Base-by-base conservation (phyloP, 2,329 filamentous ascomycete genomes). In the Aspergillus ruber region DNA sequence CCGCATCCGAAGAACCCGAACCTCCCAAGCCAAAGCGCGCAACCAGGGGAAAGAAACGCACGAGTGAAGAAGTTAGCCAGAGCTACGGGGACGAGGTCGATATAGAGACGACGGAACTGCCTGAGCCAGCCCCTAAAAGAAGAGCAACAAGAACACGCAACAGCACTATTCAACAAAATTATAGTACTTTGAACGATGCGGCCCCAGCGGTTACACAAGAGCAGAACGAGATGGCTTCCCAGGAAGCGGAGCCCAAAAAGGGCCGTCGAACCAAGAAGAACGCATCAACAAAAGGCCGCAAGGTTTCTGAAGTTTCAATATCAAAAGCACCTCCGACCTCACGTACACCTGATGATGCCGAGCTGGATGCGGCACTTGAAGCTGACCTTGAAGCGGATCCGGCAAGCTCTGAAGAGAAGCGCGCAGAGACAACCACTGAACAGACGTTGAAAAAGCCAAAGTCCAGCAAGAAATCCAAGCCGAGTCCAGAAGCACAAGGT, bases 281-380 rank as follows among this genome's bases (percentile, higher is more conserved):
- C 20, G 51, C 55, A 44, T 56, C 61, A 18, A 72, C 77, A 2
- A 73, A 67, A 8, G 56, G 71, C 13, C 73, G 77, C 27, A 81
- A 80, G 53, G 63, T 62, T 1, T 83, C 81, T 2, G 63, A 67
- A 33, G 58, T 66, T 10, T 74, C 76, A 3, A 67, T 73, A 29
- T 78, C 80, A 1, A 75, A 74, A 29, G 68, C 71, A 0, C 69
- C 72, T 1, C 59, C 69, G 6, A 69, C 72, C n/a, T 67, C 68
- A 13, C 65, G 66, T 4, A 66, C 79, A 9, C 76, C 78, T 0
- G 74, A 81, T 46, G 82, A 87, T 50, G 79, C 82, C 1, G 83
- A 86, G 52, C 77, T 87, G 33, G 82, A 88, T 44, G 77, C 78
- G 18, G 80, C 81, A 43, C 70, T 88, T 1, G 78, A 85, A 57